Percentiles rank a stretch among this genome's conserved stretches.
Conservation (phyloP, 2,329 filamentous ascomycete species). For the Microcyclospora tardicrescens region DNA sequence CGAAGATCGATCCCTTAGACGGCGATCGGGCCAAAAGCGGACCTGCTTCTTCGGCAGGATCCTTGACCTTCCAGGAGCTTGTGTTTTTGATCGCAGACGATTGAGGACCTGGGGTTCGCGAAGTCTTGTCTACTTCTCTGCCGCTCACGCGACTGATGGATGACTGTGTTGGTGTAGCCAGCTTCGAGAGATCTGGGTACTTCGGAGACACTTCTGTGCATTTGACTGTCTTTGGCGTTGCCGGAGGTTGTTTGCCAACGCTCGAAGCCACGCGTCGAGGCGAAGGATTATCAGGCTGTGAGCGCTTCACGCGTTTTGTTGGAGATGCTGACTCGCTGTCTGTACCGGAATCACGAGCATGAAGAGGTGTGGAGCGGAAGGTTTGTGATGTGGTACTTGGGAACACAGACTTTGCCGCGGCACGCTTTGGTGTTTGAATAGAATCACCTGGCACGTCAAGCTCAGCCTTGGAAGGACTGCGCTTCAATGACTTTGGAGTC, state of each 20-base stretch:
- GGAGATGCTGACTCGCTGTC: slow-evolving; percentile 24
- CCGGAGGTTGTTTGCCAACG: slow-evolving; percentile 28
- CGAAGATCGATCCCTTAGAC: slow-evolving; percentile 4
- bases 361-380: too few relatives aligned
- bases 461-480: slow-evolving; percentile 46
- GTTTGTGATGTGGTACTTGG: too few relatives aligned
- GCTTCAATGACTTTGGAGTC: slow-evolving; percentile 36
- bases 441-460: slow-evolving; percentile 42
- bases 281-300: slow-evolving; percentile 47
- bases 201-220: slow-evolving; percentile 32
- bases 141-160: slow-evolving; percentile 51
- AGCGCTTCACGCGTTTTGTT: slow-evolving; percentile 50
- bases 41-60: neutral
- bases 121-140: slow-evolving; percentile 32
- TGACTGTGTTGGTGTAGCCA: slow-evolving; percentile 69
- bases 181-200: slow-evolving; percentile 37
- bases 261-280: slow-evolving; percentile 39
- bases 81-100: slow-evolving; percentile 2
- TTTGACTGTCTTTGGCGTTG: slow-evolving; percentile 39
- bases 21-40: slow-evolving; percentile 6
- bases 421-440: neutral
- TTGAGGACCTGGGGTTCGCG: slow-evolving; percentile 18
- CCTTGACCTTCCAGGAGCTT: slow-evolving; percentile 9
- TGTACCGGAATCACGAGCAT: too few relatives aligned
- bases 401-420: too few relatives aligned